Evolutionary conservation across 805 yeast genomes (phyloP), one percentile per base, ranked within the genome.

Genomic region (Kodamaea leandrae): DNA sequence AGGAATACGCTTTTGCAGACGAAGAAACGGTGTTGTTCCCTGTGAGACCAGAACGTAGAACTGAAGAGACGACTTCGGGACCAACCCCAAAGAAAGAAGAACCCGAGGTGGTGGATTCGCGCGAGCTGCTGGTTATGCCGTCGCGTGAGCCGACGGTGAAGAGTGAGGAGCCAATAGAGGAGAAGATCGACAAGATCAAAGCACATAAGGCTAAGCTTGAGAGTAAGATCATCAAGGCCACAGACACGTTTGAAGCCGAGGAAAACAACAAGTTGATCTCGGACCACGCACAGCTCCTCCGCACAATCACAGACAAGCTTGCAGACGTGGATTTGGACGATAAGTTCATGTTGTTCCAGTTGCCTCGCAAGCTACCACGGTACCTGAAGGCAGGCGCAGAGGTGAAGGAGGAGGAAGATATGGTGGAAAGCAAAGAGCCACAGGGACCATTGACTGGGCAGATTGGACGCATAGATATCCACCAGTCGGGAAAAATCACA

Each of bases 401-500:
- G 2, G 25, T 29, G 13, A 13, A 29, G 13, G 25, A n/a, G 5
- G 9, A 30, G 6, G 25, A 32, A 6, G 30, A n/a, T n/a, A n/a
- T 10, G 29, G 6, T 26, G 6, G n/a, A 12, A 32, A 32, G 12
- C 20, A 23, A 12, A 19, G 24, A 12, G 18, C n/a, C n/a, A 25
- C 35, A 13, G 37, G 27, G 12, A 17, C 20, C 15, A 28, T 19
- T 13, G n/a, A 21, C 36, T 7, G 96, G 96, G 1, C 70, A 70
- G 41, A 71, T 88, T 27, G 97, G 97, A 4, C 71, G 76, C 7
- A 55, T 91, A 24, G 77, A 91, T 41, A 70, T 82, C 34, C 96
- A 90, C 59, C 77, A 82, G 53, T 86, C 96, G 1, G 98, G 98
- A 3, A 86, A 77, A 56, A 60, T 88, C 15, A 73, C 95, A 3